Conservation (phyloP, 169 alveolate species). For the Miamiensis avidus region DNA sequence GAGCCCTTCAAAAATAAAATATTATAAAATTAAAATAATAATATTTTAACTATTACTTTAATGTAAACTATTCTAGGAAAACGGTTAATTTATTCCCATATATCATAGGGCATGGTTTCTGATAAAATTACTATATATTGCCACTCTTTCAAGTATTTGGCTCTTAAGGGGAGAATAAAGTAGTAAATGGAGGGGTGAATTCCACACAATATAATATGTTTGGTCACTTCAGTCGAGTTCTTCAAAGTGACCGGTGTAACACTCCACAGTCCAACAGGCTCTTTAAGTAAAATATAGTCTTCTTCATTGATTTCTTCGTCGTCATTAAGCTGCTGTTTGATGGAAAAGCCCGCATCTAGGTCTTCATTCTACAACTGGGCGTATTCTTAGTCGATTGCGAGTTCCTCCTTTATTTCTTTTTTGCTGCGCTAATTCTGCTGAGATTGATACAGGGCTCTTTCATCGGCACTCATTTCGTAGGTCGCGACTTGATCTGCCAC, state of each 20-base stretch:
- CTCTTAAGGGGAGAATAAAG: constrained; percentile 80
- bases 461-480: constrained; percentile 69
- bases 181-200: constrained; percentile 82
- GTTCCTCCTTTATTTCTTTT: constrained; percentile 14
- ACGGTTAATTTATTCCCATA: constrained; percentile 79
- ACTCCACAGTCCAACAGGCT: constrained; percentile 29
- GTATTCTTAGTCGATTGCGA: constrained; percentile 16
- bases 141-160: constrained; percentile 74
- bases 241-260: constrained; percentile 34
- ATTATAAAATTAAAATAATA: not conserved
- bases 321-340: not conserved
- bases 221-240: constrained; percentile 49
- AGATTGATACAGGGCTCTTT: constrained; percentile 38
- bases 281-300: constrained; percentile 15
- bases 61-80: constrained; percentile 73
- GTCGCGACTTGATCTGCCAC: constrained; percentile 80
- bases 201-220: constrained; percentile 86
- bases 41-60: constrained; percentile 21
- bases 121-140: constrained; percentile 79
- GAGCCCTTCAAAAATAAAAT: constrained; percentile 50
- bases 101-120: constrained; percentile 64
- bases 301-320: constrained; percentile 29
- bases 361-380: constrained; percentile 18
- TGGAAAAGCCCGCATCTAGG: not conserved
- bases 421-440: constrained; percentile 7